phyloP scores from a whole-genome alignment of 2,329 filamentous ascomycete genomes.

The Cladosporium cucumerinum region DNA sequence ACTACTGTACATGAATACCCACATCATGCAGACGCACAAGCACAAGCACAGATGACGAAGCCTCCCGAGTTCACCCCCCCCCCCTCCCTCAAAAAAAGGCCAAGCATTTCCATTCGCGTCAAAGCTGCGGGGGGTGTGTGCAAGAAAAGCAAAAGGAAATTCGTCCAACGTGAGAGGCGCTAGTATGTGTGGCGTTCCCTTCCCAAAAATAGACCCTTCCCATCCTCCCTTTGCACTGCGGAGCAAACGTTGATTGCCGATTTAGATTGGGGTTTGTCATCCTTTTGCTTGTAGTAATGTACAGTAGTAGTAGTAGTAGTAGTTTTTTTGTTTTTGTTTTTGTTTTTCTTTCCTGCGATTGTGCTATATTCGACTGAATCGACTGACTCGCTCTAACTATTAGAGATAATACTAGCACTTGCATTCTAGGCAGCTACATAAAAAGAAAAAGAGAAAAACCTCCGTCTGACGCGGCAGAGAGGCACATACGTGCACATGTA shows the following conservation, averaged over 20 bases:
- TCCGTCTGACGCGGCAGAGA: not conserved
- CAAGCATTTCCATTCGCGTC: not conserved
- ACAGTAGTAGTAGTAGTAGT: too few relatives aligned
- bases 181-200: not conserved
- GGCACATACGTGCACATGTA: not conserved
- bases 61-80: not conserved
- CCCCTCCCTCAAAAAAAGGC: too few relatives aligned
- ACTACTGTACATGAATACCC: not conserved
- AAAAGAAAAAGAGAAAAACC: too few relatives aligned
- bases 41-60: conserved; percentile 7
- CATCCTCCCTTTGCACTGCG: not conserved
- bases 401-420: not conserved
- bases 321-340: too few relatives aligned
- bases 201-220: not conserved
- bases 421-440: not conserved
- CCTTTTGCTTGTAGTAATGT: not conserved
- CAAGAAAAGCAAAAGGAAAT: not conserved
- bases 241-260: not conserved
- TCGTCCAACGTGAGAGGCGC: not conserved
- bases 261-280: not conserved
- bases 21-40: not conserved
- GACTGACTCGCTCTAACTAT: not conserved
- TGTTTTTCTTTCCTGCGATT: too few relatives aligned
- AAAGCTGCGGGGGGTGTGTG: not conserved
- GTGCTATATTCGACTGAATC: not conserved